Percentiles rank a stretch among this genome's conserved stretches.
These are phyloP conservation scores for Leccinum huronense DNA, from an alignment of 1,284 basidiomycete species.

Conservation along the genomic window DNA sequence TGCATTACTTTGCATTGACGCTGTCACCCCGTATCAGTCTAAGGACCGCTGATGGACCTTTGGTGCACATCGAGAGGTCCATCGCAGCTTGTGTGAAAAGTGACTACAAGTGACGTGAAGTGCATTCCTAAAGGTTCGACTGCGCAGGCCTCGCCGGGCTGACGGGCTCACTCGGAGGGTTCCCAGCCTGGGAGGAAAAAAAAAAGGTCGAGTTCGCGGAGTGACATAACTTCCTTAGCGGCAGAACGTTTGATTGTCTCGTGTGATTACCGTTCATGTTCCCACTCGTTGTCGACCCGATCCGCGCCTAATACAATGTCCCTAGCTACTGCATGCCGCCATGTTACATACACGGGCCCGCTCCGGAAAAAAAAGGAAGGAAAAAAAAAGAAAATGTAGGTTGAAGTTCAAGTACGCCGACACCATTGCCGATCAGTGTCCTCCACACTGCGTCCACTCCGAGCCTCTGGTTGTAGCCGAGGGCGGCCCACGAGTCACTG, in stretches of 20 bases:
- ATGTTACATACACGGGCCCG: background rate
- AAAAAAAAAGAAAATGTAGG: background rate
- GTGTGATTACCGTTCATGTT: conserved; percentile 5
- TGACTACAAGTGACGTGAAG: conserved; percentile 17
- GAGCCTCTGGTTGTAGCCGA: background rate
- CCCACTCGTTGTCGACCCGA: conserved; percentile 14
- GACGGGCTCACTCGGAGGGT: background rate
- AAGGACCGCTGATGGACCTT: conserved; percentile 19
- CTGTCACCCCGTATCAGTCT: conserved; percentile 25
- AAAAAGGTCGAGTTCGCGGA: background rate
- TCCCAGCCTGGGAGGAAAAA: conserved; percentile 17
- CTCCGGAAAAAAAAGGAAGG: background rate
- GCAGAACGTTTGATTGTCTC: conserved; percentile 3
- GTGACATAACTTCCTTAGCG: conserved; percentile 10
- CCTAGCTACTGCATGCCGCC: background rate
- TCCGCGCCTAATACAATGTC: background rate
- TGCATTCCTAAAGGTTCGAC: background rate
- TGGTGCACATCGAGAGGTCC: conserved; percentile 4
- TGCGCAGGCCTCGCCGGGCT: conserved; percentile 10
- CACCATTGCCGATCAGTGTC: background rate
- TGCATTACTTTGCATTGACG: conserved; percentile 13
- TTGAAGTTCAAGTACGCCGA: background rate
- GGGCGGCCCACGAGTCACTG: background rate
- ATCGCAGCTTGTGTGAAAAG: conserved; percentile 22
- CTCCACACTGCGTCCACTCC: background rate